Base-by-base conservation (phyloP, 140 eudicot genomes). In the Erigeron philadelphicus region DNA sequence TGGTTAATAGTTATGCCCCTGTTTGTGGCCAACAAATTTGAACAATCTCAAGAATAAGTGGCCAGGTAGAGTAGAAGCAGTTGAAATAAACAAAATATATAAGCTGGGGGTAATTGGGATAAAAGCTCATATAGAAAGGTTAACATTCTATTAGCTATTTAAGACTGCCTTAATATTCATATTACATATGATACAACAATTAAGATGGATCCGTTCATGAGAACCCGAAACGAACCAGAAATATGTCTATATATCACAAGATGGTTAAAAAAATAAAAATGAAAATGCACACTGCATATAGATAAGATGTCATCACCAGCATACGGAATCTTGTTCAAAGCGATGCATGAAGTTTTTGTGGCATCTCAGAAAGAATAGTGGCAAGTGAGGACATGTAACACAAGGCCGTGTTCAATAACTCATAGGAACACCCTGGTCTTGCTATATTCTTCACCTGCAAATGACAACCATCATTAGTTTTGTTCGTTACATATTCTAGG, bases 371-470 rank as follows among this genome's bases (percentile, higher is more conserved):
- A 64, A 83, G 88, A 42, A 53, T 35, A 41, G 40, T 42, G 61
- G 68, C 74, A 43, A 83, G 85, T 19, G 76, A 60, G 11, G 81
- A 73, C 71, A 83, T 60, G 18, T 25, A 73, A 52, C 70, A 31
- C 61, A 80, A 80, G 7, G 87, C 85, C 9, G 73, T 68, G 69
- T 82, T 68, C 67, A 85, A 21, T 57, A 75, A 75, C 63, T 79
- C 79, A 5, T 31, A 15, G 17, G 78, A 71, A 68, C 81, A 82
- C 50, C 87, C 90, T 23, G 83, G 81, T 73, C 68, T 79, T 61
- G 45, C 78, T 7, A 78, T 64, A 60, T 60, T 35, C 78, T 75
- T 81, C 82, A 84, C 86, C 89, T 84, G 77, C 61, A 69, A 21
- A 61, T 41, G 17, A 60, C 25, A 21, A 7, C 46, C 40, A 10